Evolutionary conservation across 164 flowering plant species (phyloP).

Genomic region (Buxus sempervirens): DNA sequence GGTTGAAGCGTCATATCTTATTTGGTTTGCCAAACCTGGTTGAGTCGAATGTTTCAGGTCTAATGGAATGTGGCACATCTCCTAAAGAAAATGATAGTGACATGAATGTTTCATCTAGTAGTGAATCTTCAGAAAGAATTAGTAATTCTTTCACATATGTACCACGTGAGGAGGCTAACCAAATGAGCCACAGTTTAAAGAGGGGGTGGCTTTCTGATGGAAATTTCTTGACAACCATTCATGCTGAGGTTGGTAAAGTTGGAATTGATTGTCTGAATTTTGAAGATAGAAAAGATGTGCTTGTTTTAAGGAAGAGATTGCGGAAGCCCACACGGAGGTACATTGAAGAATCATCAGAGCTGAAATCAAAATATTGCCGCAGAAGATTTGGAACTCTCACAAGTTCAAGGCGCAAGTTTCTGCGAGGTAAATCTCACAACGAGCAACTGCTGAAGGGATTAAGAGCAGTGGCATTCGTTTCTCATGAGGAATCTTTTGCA

Average conservation of each 20-base stretch:
- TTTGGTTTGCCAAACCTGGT: constrained; percentile 25
- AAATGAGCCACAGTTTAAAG: constrained; percentile 3
- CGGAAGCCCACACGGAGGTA: constrained; percentile 70
- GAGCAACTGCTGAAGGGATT: constrained; percentile 23
- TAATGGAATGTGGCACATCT: constrained; percentile 20
- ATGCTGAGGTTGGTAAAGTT: constrained; percentile 18
- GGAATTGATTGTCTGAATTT: constrained; percentile 12
- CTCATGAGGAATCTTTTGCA: constrained; percentile 28
- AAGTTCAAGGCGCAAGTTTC: constrained; percentile 19
- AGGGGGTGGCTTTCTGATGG: constrained; percentile 4
- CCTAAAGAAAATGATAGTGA: constrained; percentile 27
- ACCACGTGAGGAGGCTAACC: constrained; percentile 6
- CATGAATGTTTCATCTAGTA: constrained; percentile 8
- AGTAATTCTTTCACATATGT: constrained; percentile 2
- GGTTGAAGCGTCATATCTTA: constrained; percentile 36
- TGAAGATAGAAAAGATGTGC: constrained; percentile 19
- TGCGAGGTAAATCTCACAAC: constrained; percentile 22
- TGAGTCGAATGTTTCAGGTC: constrained; percentile 24
- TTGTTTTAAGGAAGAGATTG: constrained; percentile 39
- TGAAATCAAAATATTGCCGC: constrained; percentile 20
- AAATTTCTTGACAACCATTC: constrained; percentile 14
- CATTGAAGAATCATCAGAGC: constrained; percentile 54
- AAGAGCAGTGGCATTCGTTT: constrained; percentile 13
- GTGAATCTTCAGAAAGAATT: constrained; percentile 16
- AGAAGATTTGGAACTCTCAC: constrained; percentile 23